Conservation (phyloP, 2,329 filamentous ascomycete species). For the Penicillium sp. region DNA sequence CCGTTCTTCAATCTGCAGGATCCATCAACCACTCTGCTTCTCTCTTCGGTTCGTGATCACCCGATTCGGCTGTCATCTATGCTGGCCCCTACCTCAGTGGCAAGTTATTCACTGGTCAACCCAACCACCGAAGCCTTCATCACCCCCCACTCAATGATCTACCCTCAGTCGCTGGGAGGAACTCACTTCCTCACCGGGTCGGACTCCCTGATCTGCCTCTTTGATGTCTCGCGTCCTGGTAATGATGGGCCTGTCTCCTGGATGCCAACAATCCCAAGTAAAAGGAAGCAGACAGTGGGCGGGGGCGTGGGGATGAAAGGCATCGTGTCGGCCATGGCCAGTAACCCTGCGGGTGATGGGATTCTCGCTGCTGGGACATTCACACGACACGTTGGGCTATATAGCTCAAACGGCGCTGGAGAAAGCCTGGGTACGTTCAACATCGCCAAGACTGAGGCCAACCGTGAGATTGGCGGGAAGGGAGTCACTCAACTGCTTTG, state of each 20-base stretch:
- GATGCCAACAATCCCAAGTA: slow-evolving; percentile 55
- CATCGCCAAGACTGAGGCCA: slow-evolving; percentile 45
- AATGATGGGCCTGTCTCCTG: slow-evolving; percentile 50
- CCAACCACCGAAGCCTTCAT: slow-evolving; percentile 61
- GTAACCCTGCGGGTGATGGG: slow-evolving; percentile 48
- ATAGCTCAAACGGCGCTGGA: slow-evolving; percentile 55
- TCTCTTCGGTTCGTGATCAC: slow-evolving; percentile 58
- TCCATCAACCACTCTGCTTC: slow-evolving; percentile 52
- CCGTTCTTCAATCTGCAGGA: slow-evolving; percentile 60
- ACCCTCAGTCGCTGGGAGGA: slow-evolving; percentile 49
- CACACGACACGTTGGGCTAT: slow-evolving; percentile 60
- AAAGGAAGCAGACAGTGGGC: slow-evolving; percentile 51
- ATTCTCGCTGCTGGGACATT: slow-evolving; percentile 63
- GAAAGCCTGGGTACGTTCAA: slow-evolving; percentile 57
- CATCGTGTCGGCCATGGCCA: slow-evolving; percentile 56
- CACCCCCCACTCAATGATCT: slow-evolving; percentile 60
- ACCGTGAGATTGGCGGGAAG: slow-evolving; percentile 49
- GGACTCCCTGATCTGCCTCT: slow-evolving; percentile 57
- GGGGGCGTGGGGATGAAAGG: slow-evolving; percentile 59
- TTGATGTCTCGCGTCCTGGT: slow-evolving; percentile 57
- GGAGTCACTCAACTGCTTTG: slow-evolving; percentile 62
- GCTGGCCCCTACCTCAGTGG: slow-evolving; percentile 52
- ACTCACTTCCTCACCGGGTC: slow-evolving; percentile 62
- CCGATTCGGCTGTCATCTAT: slow-evolving; percentile 63
- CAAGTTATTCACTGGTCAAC: slow-evolving; percentile 60